Evolutionary conservation across 306 rosid species (phyloP), one percentile per base, ranked within the genome.

Genomic region (Citrullus mucosospermus): DNA sequence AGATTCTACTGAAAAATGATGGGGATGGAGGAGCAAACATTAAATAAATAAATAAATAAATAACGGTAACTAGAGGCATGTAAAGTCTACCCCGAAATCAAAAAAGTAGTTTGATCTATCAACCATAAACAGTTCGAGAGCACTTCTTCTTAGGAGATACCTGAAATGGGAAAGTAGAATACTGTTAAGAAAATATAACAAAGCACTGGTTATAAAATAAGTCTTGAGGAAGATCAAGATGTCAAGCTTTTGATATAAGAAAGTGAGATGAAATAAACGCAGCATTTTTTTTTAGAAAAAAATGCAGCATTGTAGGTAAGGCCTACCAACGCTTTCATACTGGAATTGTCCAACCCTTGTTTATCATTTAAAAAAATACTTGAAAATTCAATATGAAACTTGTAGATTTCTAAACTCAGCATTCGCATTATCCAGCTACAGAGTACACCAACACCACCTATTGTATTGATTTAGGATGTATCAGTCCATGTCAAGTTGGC

Each of bases 131-230:
- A 95, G 88, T 88, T 95, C 99, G 75, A 95, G 83, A 70, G 99
- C 97, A 89, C 98, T 92, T 90, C 97, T 90, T 89, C 98, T 87
- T 54, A 95, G 91, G 71, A 95, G 96, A 88, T 92, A 95, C 83
- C 99, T 95, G 89, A 17, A 61, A 53, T 34, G 58, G 59, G 60
- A 78, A 78, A 77, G 25, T 28, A 36, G 53, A 14, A 58, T 34
- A 36, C 13, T n/a, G 71, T n/a, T 25, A 44, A 44, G 28, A 41
- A 16, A 50, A 76, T 18, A 9, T 16, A 55, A 16, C 6, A 16
- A 41, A 69, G 57, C 39, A 25, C 18, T 25, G 20, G 25, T 69
- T 43, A 69, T 44, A 69, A 69, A 38, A n/a, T 38, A 41, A 44
- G 38, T 11, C 18, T 46, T 13, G 20, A 2, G 38, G 36, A 18